Evolutionary conservation across 805 yeast genomes (phyloP).

Genomic region (Starmerella bacillaris): DNA sequence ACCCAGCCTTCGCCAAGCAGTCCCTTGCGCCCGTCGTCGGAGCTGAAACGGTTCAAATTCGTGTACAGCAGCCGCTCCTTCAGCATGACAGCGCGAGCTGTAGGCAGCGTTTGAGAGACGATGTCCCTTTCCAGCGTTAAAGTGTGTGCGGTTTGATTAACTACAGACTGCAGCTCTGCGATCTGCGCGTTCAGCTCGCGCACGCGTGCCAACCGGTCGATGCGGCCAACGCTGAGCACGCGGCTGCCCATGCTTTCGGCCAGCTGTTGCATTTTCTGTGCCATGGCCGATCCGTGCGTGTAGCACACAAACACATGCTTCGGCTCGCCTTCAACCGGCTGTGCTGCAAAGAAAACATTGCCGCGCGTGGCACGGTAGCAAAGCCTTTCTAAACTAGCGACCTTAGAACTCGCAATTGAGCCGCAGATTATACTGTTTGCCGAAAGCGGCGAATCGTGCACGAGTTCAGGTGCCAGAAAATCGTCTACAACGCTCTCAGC

Average conservation of each 20-base stretch:
- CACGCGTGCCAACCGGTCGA: slow-evolving; percentile 20
- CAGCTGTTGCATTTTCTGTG: slow-evolving; percentile 57
- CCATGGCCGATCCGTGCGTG: slow-evolving; percentile 66
- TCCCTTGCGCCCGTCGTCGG: slow-evolving; percentile 63
- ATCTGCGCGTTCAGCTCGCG: slow-evolving; percentile 30
- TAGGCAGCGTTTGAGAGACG: slow-evolving; percentile 52
- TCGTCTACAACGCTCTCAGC: background rate
- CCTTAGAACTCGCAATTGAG: slow-evolving; percentile 53
- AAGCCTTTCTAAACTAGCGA: slow-evolving; percentile 57
- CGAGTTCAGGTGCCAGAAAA: background rate
- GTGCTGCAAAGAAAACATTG: slow-evolving; percentile 60
- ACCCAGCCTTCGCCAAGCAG: slow-evolving; percentile 96
- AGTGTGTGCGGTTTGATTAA: slow-evolving; percentile 44
- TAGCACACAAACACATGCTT: slow-evolving; percentile 78
- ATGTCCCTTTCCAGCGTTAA: slow-evolving; percentile 60
- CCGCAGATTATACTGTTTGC: slow-evolving; percentile 51
- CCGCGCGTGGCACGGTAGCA: slow-evolving; percentile 90
- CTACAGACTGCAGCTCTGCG: slow-evolving; percentile 40
- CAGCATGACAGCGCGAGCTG: slow-evolving; percentile 50
- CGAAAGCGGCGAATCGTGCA: background rate
- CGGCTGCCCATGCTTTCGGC: slow-evolving; percentile 79
- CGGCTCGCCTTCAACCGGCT: slow-evolving; percentile 49
- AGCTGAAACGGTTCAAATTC: slow-evolving; percentile 60
- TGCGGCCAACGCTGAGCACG: slow-evolving; percentile 38
- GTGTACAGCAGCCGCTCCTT: slow-evolving; percentile 73